Base-by-base conservation (phyloP, 1,284 basidiomycete species). In the Malassezia japonica region DNA sequence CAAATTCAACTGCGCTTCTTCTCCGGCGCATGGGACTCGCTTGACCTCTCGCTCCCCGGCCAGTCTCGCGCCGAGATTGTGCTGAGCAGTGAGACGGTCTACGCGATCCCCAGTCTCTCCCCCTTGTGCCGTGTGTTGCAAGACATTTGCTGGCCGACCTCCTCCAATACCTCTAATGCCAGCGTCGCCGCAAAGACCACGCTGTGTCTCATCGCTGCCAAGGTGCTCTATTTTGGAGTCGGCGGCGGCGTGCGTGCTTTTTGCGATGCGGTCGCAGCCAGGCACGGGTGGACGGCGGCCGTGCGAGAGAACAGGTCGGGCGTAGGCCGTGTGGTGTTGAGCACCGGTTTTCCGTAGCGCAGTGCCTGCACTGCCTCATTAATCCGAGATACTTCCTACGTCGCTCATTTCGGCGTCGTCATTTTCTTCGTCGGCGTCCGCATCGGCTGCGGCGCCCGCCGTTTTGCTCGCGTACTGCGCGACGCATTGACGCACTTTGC, bases 141-240 rank as follows among this genome's bases (percentile, higher is more conserved):
- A 13, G 10, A 24, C 7, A 12, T 24, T 10, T 42, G 38, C n/a
- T 47, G 45, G 45, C 50, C 47, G 2, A 48, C 74, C 52, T 69
- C 74, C 6, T 74, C 13, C 12, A 38, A 46, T 8, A 21, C 28
- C 13, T 10, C 28, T n/a, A 9, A 34, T 12, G 33, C 34, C 1
- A 35, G 51, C 8, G 21, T 48, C 2, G 24, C 28, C 20, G 38
- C 23, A 5, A 13, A 27, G 4, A 37, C 43, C 27, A 73, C 74
- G 57, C 36, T 79, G 8, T 85, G 83, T 64, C 78, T 90, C 12
- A 82, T 88, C 3, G 86, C 87, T 0, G 83, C 83, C n/a, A 96
- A 91, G 75, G 79, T 88, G 9, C 76, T 95, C 24, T 96, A 98
- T 72, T 96, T 96, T 75, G 92, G 92, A 15, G 90, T 96, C 3